Conservation (phyloP, 2,329 filamentous ascomycete species). For the Cercospora sp. region DNA sequence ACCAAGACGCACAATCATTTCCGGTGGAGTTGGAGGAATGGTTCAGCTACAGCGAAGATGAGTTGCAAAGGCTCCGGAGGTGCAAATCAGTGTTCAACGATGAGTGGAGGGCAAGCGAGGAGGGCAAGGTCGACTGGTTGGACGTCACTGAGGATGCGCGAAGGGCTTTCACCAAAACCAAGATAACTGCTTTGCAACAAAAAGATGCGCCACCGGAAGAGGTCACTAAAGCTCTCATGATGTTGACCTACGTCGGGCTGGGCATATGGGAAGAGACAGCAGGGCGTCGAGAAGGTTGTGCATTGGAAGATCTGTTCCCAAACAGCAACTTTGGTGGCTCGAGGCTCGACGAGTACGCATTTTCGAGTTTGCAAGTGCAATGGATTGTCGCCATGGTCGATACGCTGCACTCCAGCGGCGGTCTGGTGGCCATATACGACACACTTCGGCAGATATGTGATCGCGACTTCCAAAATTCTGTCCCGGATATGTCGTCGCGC, state of each 20-base stretch:
- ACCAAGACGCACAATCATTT: slow-evolving; percentile 57
- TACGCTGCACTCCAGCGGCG: slow-evolving; percentile 44
- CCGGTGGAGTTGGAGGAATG: slow-evolving; percentile 94
- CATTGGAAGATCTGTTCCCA: slow-evolving; percentile 32
- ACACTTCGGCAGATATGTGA: slow-evolving; percentile 39
- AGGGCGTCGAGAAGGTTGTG: slow-evolving; percentile 37
- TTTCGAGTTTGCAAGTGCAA: slow-evolving; percentile 45
- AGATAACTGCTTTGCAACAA: slow-evolving; percentile 41
- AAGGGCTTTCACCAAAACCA: slow-evolving; percentile 56
- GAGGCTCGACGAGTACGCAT: slow-evolving; percentile 35
- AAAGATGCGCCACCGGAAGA: slow-evolving; percentile 36
- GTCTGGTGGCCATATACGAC: slow-evolving; percentile 45
- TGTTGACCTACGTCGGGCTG: slow-evolving; percentile 49
- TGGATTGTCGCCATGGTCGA: slow-evolving; percentile 49
- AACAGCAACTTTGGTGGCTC: slow-evolving; percentile 32
- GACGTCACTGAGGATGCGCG: slow-evolving; percentile 60
- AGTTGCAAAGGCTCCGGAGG: slow-evolving; percentile 74
- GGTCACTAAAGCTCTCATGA: slow-evolving; percentile 41
- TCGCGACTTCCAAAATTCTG: slow-evolving; percentile 29
- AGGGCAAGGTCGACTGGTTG: slow-evolving; percentile 61
- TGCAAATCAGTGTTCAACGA: slow-evolving; percentile 75
- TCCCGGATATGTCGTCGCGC: slow-evolving; percentile 26
- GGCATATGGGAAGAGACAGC: slow-evolving; percentile 55
- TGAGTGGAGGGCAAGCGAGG: slow-evolving; percentile 59
- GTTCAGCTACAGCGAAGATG: slow-evolving; percentile 89